Percentiles rank a stretch among this genome's conserved stretches.
phyloP scores from a whole-genome alignment of 2,329 filamentous ascomycete species.

The Aspergillus hortae region DNA sequence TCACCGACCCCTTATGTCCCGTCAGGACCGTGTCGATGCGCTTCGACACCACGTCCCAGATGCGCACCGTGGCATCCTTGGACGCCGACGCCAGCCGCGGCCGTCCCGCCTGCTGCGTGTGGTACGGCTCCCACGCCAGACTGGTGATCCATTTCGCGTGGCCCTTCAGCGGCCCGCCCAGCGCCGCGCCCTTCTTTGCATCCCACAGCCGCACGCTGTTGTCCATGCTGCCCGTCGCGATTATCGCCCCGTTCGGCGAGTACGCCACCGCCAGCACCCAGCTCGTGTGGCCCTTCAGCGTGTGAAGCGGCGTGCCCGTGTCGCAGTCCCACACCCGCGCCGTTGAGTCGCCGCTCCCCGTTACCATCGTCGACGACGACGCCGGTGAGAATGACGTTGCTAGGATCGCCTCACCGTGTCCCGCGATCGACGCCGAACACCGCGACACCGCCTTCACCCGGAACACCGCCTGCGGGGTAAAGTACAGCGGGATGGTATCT shows the following conservation, averaged over 20 bases:
- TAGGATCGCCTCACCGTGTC: conserved; percentile 88
- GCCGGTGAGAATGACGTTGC: conserved; percentile 80
- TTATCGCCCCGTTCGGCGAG: conserved; percentile 74
- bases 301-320: conserved; percentile 83
- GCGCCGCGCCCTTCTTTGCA: conserved; percentile 70
- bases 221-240: conserved; percentile 92
- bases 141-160: conserved; percentile 87
- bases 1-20: conserved; percentile 84
- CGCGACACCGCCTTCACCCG: conserved; percentile 87
- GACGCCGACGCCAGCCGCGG: conserved; percentile 80
- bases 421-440: conserved; percentile 82
- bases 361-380: conserved; percentile 73
- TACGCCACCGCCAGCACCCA: conserved; percentile 89
- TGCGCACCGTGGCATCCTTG: conserved; percentile 81
- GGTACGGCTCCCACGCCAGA: conserved; percentile 90
- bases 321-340: conserved; percentile 93
- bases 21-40: conserved; percentile 77
- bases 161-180: conserved; percentile 72
- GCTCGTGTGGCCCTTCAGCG: conserved; percentile 78
- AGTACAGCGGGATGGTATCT: conserved; percentile 60
- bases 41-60: conserved; percentile 80
- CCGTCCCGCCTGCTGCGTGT: conserved; percentile 69
- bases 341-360: conserved; percentile 85
- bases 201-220: conserved; percentile 90
- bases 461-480: conserved; percentile 86